Evolutionary conservation across 2,329 filamentous ascomycete genomes (phyloP), one percentile per base, ranked within the genome.

Genomic region (Hirsutella minnesotensis): DNA sequence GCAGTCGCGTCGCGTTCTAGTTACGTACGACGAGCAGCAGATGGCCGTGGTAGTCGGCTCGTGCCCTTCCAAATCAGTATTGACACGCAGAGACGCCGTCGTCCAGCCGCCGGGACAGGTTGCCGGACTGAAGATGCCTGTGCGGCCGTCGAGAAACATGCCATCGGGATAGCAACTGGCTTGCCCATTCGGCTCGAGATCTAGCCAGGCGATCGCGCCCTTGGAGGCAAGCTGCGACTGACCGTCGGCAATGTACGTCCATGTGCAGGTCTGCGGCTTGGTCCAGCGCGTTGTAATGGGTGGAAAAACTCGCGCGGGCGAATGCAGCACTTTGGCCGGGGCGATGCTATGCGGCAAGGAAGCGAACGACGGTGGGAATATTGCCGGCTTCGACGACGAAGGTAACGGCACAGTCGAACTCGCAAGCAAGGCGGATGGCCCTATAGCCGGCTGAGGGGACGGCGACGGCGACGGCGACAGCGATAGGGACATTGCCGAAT

Each of bases 21-120:
- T 12, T 18, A 60, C 63, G 45, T 61, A 66, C 63, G 58, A 63
- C 42, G 63, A 66, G 41, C 63, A 66, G 46, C 63, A 66, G 15
- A 65, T 51, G 5, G 61, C 61, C 10, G 63, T 66, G 7, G 60
- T 65, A n/a, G 59, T 64, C 22, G 56, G 56, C 37, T 56, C 51
- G 10, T 50, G 47, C 40, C 47, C 45, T 24, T 46, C 44, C 39
- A 56, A 51, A 9, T 59, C 53, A 3, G 54, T 57, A 31, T 57
- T 56, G 20, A 58, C 53, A 2, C 47, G 49, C 8, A 63, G 46
- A 15, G 58, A 56, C 27, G 55, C 63, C 3, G 63, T 66, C 7
- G 61, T 64, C 63, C 63, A 66, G 21, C 63, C 61, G 44, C 56
- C 53, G 31, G 63, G 63, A 38, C 63, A 66, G 21, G 60, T 61